Conservation (phyloP, 2,329 filamentous ascomycete species). For the Blastomyces parvus region DNA sequence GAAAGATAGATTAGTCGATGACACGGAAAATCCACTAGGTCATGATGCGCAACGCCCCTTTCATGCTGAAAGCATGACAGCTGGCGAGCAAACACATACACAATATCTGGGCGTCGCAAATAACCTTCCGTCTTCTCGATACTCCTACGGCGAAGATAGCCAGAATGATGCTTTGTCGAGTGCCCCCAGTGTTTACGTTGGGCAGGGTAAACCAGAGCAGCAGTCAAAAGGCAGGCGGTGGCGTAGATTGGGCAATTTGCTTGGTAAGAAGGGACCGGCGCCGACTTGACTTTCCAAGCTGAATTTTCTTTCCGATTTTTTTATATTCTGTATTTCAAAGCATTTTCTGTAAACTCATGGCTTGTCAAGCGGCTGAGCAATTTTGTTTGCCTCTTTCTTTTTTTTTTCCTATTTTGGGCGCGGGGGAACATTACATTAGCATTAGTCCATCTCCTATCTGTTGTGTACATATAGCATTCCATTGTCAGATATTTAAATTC, state of each 20-base stretch:
- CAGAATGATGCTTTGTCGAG: neutral
- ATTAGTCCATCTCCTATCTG: neutral
- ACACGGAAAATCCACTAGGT: neutral
- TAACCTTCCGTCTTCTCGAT: neutral
- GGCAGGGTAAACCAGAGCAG: conserved; percentile 1
- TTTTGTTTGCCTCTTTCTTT: neutral
- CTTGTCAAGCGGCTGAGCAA: neutral
- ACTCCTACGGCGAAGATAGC: conserved; percentile 1
- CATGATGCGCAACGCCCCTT: neutral
- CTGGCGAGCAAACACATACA: neutral
- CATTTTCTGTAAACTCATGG: neutral
- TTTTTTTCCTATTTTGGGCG: neutral
- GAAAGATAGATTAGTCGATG: neutral
- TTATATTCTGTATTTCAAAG: neutral
- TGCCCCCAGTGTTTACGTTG: neutral
- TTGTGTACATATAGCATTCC: too few relatives aligned
- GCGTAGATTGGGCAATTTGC: conserved; percentile 8
- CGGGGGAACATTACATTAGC: too few relatives aligned
- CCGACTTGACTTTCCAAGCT: neutral
- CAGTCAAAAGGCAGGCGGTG: conserved; percentile 6
- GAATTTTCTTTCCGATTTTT: neutral
- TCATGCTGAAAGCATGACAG: neutral
- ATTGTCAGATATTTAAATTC: neutral
- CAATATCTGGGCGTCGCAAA: neutral
- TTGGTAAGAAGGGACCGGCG: conserved; percentile 2